Evolutionary conservation across 2,329 filamentous ascomycete species (phyloP), one percentile per base, ranked within the genome.

Genomic region (Rhexocercosporidium sp.): DNA sequence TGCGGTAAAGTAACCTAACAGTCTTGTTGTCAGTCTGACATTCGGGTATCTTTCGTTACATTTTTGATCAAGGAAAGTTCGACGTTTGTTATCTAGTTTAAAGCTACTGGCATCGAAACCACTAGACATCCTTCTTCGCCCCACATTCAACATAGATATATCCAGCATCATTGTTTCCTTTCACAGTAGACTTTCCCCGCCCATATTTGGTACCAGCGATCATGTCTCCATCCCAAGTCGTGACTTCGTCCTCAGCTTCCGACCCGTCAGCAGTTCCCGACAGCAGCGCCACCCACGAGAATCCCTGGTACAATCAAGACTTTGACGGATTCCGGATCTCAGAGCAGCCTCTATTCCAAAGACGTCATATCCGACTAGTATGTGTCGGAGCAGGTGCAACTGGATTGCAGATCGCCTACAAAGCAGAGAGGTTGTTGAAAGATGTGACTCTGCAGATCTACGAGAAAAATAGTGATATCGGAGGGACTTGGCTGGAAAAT

Each of bases 401-500:
- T 1, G 83, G 83, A 1, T 75, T 85, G 0, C 72, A 80, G 37
- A 76, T 83, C 69, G 82, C 82, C 22, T 84, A 84, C 62, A 84
- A 84, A 73, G 18, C 79, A 80, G 66, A 78, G 77, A 39, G 78
- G 79, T 44, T 82, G 11, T 46, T 72, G 4, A 31, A 72, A 44
- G 51, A 74, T 57, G 64, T 71, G 12, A 60, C 70, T 11, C 44
- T 70, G 20, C 62, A 66, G 66, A 77, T 79, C 1, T 69, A 82
- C 20, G 81, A 83, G 67, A 78, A 79, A 22, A 80, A 77, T 31
- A 71, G 75, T 12, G 77, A 74, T 5, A 78, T 79, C 39, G 82
- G 82, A 3, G 82, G 83, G 0, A 83, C 81, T 0, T 85, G 83
- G 82, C 83, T 88, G 34, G 85, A 87, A 70, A 87, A 87, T 75